Evolutionary conservation across 2,329 filamentous ascomycete species (phyloP), one percentile per base, ranked within the genome.

Genomic region (Trichoderma afroharzianum): DNA sequence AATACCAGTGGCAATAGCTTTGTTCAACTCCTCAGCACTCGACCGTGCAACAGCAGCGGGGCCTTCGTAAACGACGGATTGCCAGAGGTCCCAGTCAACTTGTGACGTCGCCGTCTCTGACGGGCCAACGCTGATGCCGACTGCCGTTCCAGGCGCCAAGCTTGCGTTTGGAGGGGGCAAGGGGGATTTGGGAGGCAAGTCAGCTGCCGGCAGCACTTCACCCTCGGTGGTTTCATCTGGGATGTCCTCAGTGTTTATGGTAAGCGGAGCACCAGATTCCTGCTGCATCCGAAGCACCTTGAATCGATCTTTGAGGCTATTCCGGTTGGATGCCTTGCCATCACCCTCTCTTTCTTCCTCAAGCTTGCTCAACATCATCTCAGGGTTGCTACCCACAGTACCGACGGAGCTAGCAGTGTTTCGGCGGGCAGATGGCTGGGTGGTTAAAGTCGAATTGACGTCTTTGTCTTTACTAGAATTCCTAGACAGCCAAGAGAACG

Each of bases 61-160:
- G 0, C 96, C 96, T 83, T 98, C 93, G 75, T 98, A 97, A 39
- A 99, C 96, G 4, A 99, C 92, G 28, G 92, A 90, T 79, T 99
- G 95, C 96, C 96, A 99, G 50, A 99, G 84, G 81, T 99, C 96
- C 96, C 96, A 99, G 79, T 99, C 94, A n/a, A 99, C 96, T 28
- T 93, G 91, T 18, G 86, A 85, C 77, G 95, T 93, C 15, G 84
- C 82, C 73, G 91, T 86, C 26, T 90, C 89, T 3, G 93, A 91
- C 9, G 92, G 92, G 1, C 93, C 93, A 26, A 91, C 90, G 28
- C 91, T 91, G 55, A 95, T 89, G 6, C 95, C 95, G 12, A 93
- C 91, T 8, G 92, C 94, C 1, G 95, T 98, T 1, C 95, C 95
- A 0, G 95, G 95, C 1, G 94, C 91, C 58, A 98, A 84, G 71